Evolutionary conservation across 192 early-diverging fungal species (phyloP).

Genomic region (Pilobolus umbonatus): DNA sequence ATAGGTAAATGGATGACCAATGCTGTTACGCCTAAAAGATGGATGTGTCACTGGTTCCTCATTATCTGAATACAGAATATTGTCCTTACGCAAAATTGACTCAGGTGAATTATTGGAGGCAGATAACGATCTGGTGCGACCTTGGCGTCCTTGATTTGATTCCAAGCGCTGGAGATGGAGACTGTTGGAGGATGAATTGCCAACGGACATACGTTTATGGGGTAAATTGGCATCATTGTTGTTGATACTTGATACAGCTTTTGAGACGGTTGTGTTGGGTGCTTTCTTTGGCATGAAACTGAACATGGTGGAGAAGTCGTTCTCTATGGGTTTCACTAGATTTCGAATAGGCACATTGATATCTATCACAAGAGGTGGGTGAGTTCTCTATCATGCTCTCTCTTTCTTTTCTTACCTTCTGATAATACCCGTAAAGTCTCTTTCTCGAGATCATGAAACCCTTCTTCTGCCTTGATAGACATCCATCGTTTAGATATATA

Average conservation of each 20-base stretch:
- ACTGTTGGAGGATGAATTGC: no score
- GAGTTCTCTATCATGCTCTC: background rate
- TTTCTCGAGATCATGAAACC: slow-evolving; percentile 29
- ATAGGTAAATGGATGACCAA: slow-evolving; percentile 2
- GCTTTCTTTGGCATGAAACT: slow-evolving; percentile 25
- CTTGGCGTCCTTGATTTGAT: no score
- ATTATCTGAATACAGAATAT: slow-evolving; percentile 8
- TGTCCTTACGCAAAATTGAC: no score
- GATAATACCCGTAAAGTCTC: slow-evolving; percentile 17
- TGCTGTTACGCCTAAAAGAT: background rate
- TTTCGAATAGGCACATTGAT: slow-evolving; percentile 28
- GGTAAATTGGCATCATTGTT: background rate
- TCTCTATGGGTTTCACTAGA: slow-evolving; percentile 26
- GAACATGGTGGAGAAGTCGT: slow-evolving; percentile 27
- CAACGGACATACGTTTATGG: no score
- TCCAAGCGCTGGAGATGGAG: no score
- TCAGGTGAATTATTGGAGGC: background rate
- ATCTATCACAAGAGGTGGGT: slow-evolving; percentile 8
- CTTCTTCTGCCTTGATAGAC: slow-evolving; percentile 26
- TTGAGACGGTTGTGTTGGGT: background rate
- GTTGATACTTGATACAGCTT: background rate
- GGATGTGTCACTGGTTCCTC: background rate
- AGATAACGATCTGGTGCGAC: slow-evolving; percentile 1
- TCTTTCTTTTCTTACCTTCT: slow-evolving; percentile 19
- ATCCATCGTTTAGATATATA: slow-evolving; percentile 30